Percentiles rank a stretch among this genome's conserved stretches.
Evolutionary conservation across 331 rosid species (phyloP).

Genomic region (Erythrophleum ivorense): DNA sequence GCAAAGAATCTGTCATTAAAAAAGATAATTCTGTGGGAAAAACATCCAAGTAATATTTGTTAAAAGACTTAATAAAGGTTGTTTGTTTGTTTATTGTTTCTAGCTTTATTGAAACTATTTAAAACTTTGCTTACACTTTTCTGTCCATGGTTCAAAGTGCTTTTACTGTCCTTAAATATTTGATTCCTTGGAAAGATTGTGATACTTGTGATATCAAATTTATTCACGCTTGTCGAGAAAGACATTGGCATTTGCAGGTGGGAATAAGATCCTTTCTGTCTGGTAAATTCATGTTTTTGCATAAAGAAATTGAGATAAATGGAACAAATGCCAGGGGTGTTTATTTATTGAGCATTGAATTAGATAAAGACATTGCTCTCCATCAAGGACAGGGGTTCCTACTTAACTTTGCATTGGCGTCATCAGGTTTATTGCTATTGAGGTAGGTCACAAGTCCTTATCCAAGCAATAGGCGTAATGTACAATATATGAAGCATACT

Average conservation of each 20-base stretch:
- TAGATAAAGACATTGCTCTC: too few relatives aligned
- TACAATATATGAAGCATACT: too few relatives aligned
- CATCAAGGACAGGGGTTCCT: too few relatives aligned
- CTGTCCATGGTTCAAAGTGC: constrained; percentile 7
- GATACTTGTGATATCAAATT: neutral
- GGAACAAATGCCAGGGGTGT: too few relatives aligned
- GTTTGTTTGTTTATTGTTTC: neutral
- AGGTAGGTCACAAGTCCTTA: too few relatives aligned
- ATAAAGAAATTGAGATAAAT: too few relatives aligned
- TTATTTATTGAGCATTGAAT: too few relatives aligned
- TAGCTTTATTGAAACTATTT: constrained; percentile 1
- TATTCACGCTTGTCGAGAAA: constrained; percentile 3
- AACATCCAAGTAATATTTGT: neutral
- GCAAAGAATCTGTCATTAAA: neutral
- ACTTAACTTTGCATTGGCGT: too few relatives aligned
- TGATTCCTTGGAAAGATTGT: neutral
- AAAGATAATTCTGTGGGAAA: neutral
- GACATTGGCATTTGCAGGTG: constrained; percentile 10
- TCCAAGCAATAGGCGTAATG: too few relatives aligned
- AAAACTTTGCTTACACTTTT: neutral
- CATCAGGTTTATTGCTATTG: too few relatives aligned
- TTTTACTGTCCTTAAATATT: neutral
- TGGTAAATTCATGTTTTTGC: neutral
- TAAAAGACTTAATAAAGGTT: neutral
- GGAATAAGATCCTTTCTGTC: constrained; percentile 21